These are phyloP conservation scores for Mycena polygramma DNA, from an alignment of 768 basidiomycete species.

Conservation along the genomic window DNA sequence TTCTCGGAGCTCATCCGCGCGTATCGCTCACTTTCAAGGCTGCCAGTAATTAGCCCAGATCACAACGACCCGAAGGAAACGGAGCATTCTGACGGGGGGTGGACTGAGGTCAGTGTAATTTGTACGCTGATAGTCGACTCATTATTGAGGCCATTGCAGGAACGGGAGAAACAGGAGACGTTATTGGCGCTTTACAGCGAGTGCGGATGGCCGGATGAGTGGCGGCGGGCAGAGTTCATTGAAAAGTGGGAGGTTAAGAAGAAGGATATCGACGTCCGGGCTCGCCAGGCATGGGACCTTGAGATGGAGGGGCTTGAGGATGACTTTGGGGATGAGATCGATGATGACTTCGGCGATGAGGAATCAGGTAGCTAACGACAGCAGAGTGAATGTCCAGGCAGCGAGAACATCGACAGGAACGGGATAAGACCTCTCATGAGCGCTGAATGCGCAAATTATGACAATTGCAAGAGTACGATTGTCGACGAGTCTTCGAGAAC, in stretches of 20 bases:
- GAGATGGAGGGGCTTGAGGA: too few species aligned
- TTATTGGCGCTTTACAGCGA: constrained; percentile 12
- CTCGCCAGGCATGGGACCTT: not conserved
- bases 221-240: constrained; percentile 27
- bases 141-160: constrained; percentile 7
- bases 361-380: too few species aligned
- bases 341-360: too few species aligned
- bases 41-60: constrained; percentile 14
- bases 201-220: constrained; percentile 29
- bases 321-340: too few species aligned
- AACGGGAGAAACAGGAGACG: not conserved
- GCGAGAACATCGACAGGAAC: too few species aligned
- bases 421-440: too few species aligned
- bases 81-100: not conserved
- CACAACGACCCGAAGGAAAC: constrained; percentile 15
- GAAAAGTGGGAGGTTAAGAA: not conserved
- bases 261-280: not conserved
- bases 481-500: too few species aligned
- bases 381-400: too few species aligned
- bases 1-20: constrained; percentile 27
- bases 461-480: not conserved
- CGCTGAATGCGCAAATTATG: too few species aligned
- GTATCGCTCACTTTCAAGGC: constrained; percentile 27
- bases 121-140: not conserved
- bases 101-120: not conserved